These are phyloP conservation scores for Coniophora puteana DNA, from an alignment of 1,284 basidiomycete genomes.

Conservation along the genomic window DNA sequence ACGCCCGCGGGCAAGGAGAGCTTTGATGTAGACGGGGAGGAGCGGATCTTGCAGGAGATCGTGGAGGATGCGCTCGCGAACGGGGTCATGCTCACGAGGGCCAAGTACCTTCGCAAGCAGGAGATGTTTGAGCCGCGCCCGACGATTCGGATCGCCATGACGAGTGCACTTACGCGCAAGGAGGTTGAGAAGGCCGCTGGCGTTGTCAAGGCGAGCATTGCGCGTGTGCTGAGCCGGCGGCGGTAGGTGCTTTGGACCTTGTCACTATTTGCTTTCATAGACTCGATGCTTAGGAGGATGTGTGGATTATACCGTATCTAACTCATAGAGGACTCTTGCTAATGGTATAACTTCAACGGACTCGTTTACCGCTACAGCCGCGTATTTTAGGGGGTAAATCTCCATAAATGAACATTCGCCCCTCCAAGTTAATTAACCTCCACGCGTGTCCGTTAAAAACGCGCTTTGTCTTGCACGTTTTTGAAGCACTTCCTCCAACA, in stretches of 20 bases:
- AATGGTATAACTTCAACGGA: background rate
- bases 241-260: too few species aligned
- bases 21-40: constrained; percentile 70
- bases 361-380: background rate
- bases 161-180: constrained; percentile 77
- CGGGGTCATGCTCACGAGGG: constrained; percentile 80
- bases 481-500: too few species aligned
- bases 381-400: background rate
- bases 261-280: too few species aligned
- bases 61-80: constrained; percentile 79
- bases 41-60: constrained; percentile 79
- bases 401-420: background rate
- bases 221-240: constrained; percentile 62
- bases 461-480: too few species aligned
- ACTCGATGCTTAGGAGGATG: too few species aligned
- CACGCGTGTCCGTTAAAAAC: too few species aligned
- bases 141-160: constrained; percentile 84
- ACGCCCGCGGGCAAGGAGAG: constrained; percentile 13
- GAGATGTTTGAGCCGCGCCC: constrained; percentile 82
- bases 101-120: constrained; percentile 78
- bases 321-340: constrained; percentile 3
- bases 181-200: constrained; percentile 88
- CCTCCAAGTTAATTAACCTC: too few species aligned
- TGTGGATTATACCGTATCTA: constrained; percentile 15
- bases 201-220: constrained; percentile 71